Percentiles rank a stretch among this genome's conserved stretches.
Evolutionary conservation across 306 rosid species (phyloP).

Genomic region (Trichosanthes cucumerina): DNA sequence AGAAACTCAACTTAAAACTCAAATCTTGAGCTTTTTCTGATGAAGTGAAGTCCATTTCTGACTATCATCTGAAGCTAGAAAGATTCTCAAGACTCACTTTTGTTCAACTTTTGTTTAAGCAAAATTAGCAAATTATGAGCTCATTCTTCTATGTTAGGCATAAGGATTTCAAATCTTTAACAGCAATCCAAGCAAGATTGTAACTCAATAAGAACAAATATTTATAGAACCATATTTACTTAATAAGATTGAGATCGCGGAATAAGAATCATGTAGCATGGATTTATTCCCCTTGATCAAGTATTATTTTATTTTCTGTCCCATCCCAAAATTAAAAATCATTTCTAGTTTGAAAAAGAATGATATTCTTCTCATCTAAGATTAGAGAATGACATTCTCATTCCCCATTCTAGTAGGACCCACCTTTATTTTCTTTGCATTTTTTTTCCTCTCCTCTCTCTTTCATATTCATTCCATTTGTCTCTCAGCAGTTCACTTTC

Average conservation of each 20-base stretch:
- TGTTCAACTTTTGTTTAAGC: not conserved
- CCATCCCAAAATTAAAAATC: not conserved
- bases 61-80: not conserved
- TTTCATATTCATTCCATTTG: not conserved
- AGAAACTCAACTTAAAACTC: not conserved
- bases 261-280: not conserved
- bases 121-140: not conserved
- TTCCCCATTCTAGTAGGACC: not conserved
- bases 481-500: not conserved
- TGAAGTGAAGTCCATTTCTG: not conserved
- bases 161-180: not conserved
- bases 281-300: not conserved
- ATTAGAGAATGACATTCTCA: conserved; percentile 7
- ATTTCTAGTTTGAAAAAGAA: not conserved
- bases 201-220: not conserved
- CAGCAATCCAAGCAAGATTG: not conserved
- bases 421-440: not conserved
- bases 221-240: not conserved
- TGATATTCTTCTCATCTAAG: conserved; percentile 5
- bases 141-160: not conserved
- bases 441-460: not conserved
- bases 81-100: not conserved
- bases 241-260: not conserved
- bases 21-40: not conserved
- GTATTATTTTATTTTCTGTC: not conserved